Base-by-base conservation (phyloP, 164 flowering plant species). In the Aristolochia californica region DNA sequence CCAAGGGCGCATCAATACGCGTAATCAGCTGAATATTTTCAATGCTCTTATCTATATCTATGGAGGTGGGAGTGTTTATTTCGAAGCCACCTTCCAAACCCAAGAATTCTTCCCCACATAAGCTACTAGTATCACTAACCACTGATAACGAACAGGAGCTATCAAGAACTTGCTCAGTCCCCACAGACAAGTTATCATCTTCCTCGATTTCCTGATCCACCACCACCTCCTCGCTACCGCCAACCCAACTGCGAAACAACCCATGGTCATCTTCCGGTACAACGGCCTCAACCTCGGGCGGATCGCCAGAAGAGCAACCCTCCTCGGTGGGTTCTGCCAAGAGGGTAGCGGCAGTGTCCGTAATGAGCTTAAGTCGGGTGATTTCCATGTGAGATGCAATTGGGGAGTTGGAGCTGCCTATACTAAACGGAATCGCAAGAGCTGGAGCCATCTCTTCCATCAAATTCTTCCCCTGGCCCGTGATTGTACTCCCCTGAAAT, bases 51-150 rank as follows among this genome's bases (percentile, higher is more conserved):
- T 74, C 80, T n/a, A 59, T 64, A 9, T 75, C 81, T 20, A 72
- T n/a, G 23, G 79, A 68, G 43, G 70, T 62, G 0, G 72, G 71
- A 18, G 64, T 60, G 55, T 73, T 75, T 11, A 64, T 51, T 17
- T 75, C 82, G 40, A 61, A 63, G 34, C 58, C 50, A 58, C 72
- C 27, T 58, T 79, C 82, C 53, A 76, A 70, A 66, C 56, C 62
- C 43, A 81, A 51, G 5, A 78, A 59, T 43, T 87, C 93, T 15
- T 81, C 95, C 48, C 74, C 87, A 68, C 82, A 75, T 38, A 87
- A 58, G 71, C 87, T 84, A 68, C 84, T 76, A 5, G 71, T 72
- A 67, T 83, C 95, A 76, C 95, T 87, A 17, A 65, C 69, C 62
- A 83, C 74, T 10, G 96, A 78, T 61, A 76, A 69, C 18, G 85